Base-by-base conservation (phyloP, 2,329 filamentous ascomycete species). In the Penicillium olsonii region DNA sequence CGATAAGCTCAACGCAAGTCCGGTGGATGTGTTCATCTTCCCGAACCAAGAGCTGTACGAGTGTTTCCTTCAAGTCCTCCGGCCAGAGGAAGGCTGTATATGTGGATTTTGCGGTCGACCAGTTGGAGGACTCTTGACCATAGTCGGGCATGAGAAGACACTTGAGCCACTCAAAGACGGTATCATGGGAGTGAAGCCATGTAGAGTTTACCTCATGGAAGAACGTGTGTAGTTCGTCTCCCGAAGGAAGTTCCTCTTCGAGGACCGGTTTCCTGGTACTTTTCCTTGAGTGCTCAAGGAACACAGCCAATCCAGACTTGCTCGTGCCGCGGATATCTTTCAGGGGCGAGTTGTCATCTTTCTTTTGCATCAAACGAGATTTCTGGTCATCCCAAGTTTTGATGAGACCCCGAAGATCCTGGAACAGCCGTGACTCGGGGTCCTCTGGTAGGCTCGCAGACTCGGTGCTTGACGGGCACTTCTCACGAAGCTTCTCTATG, bases 11-110 rank as follows among this genome's bases (percentile, higher is more conserved):
- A 8, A 60, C 57, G 53, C 79, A 63, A 41, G 62, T 66, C 18
- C 68, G 63, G 53, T 76, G 80, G 3, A 84, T 72, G 54, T 72
- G 75, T 24, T 80, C 78, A 55, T 86, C 82, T 20, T 80, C 75
- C 35, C 72, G 71, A 22, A 82, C 69, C 12, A 84, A 68, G 37
- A 82, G 66, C 46, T 80, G 72, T 3, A 81, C 73, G 1, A 84
- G 67, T 7, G 75, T 75, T 10, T 79, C 72, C 60, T 84, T 85
- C 18, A 85, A 71, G 11, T 70, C 65, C 27, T 79, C 75, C 0
- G 79, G 68, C 83, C 83, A 86, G 37, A 72, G 66, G 46, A 76
- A 78, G n/a, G 68, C 66, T 19, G 73, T 67, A 57, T 86, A 86
- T 47, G 75, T 75, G 2, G 80, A 79, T 19, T 69, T 59, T 42